These are phyloP conservation scores for Fusarium sp. DNA, from an alignment of 2,329 filamentous ascomycete genomes.

Conservation along the genomic window DNA sequence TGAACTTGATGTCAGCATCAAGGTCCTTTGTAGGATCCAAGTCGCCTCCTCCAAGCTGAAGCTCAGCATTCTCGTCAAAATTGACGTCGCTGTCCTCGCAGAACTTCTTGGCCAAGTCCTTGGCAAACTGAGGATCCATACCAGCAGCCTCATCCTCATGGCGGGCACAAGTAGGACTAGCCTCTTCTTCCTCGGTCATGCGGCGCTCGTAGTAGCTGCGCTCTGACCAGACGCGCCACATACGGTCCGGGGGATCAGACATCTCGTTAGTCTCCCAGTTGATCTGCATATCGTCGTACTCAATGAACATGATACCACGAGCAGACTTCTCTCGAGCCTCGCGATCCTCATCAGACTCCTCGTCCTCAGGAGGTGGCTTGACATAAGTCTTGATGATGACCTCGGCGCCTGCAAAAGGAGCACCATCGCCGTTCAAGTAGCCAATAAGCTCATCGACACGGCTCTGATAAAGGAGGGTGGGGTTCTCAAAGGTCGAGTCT, in stretches of 20 bases:
- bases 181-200: not conserved
- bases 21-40: constrained; percentile 13
- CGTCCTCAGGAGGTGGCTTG: not conserved
- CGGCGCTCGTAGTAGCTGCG: constrained; percentile 1
- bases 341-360: constrained; percentile 1
- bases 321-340: constrained; percentile 2
- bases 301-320: constrained; percentile 6
- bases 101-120: not conserved
- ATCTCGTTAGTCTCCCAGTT: not conserved
- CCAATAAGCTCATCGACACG: constrained; percentile 2
- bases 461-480: not conserved
- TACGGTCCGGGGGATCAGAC: not conserved
- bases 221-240: constrained; percentile 8
- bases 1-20: constrained; percentile 13
- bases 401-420: constrained; percentile 3
- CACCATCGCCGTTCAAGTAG: not conserved
- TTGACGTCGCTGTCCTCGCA: not conserved
- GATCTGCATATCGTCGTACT: constrained; percentile 1
- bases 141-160: not conserved
- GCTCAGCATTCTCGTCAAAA: constrained; percentile 4
- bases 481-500: not conserved
- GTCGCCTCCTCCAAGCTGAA: constrained; percentile 19
- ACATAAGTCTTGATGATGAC: constrained; percentile 9
- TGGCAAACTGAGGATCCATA: not conserved
- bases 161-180: not conserved